A percentile compares a stretch with the other conserved stretches of the same genome.
These are phyloP conservation scores for Fusarium tupiense DNA, from an alignment of 2,329 filamentous ascomycete species.

Conservation along the genomic window DNA sequence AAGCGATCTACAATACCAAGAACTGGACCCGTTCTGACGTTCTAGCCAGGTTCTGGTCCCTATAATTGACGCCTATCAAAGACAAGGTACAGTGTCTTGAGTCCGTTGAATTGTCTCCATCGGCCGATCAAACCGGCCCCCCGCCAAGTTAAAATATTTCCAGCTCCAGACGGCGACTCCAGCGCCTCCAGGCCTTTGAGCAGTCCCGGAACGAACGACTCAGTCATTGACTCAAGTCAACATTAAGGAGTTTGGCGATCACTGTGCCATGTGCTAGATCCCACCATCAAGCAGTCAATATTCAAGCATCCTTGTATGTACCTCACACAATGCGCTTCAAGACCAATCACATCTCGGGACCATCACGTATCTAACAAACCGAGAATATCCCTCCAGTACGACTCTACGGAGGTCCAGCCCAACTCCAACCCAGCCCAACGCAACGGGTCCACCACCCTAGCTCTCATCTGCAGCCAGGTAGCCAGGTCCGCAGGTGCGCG, in stretches of 20 bases:
- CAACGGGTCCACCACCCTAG: conserved; percentile 32
- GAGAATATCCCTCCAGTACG: neutral
- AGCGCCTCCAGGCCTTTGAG: conserved; percentile 12
- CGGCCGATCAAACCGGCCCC: conserved; percentile 41
- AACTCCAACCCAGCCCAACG: conserved; percentile 28
- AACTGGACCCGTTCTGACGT: conserved; percentile 16
- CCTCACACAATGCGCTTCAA: neutral
- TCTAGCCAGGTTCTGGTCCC: conserved; percentile 21
- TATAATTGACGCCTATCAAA: neutral
- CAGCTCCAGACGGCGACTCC: conserved; percentile 28
- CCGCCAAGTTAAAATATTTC: conserved; percentile 25
- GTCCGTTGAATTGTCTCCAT: conserved; percentile 20
- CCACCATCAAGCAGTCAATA: neutral
- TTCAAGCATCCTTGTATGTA: neutral
- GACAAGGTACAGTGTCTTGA: neutral
- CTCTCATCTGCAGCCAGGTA: conserved; percentile 18
- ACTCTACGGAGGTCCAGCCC: conserved; percentile 16
- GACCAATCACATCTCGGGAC: conserved; percentile 20
- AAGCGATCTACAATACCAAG: conserved; percentile 22
- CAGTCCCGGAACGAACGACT: conserved; percentile 10
- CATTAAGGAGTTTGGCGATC: conserved; percentile 5
- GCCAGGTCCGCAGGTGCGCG: conserved; percentile 25
- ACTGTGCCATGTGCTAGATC: neutral
- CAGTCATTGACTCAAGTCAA: neutral
- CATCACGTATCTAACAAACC: conserved; percentile 15